phyloP scores from a whole-genome alignment of 106 monocot species.

The Dioscorea zingiberensis region DNA sequence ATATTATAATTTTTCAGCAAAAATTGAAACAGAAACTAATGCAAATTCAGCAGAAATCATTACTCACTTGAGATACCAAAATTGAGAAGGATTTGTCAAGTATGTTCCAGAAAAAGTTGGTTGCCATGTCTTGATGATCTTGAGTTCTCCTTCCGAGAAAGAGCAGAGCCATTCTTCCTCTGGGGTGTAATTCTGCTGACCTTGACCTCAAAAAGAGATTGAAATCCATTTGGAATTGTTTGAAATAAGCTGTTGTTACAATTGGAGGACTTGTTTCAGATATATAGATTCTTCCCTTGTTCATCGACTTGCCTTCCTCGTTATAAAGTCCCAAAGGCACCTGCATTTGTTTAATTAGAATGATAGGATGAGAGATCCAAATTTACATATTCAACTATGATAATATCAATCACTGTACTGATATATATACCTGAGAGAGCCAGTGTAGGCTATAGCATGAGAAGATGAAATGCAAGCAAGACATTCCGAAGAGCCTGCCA shows the following conservation, averaged over 20 bases:
- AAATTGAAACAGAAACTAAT: neutral
- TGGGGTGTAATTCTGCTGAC: slow-evolving; percentile 40
- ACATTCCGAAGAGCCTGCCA: slow-evolving; percentile 51
- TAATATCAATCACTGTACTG: too few relatives aligned
- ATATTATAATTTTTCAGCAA: neutral
- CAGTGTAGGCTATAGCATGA: slow-evolving; percentile 73
- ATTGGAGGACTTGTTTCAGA: slow-evolving; percentile 41
- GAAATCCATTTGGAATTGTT: slow-evolving; percentile 62
- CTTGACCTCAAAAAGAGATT: slow-evolving; percentile 49
- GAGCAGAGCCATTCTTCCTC: slow-evolving; percentile 42
- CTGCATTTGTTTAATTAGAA: slow-evolving; percentile 12
- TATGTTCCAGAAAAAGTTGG: slow-evolving; percentile 54
- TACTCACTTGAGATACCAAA: slow-evolving; percentile 30
- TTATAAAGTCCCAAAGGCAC: slow-evolving; percentile 49
- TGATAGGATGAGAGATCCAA: too few relatives aligned
- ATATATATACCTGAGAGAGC: slow-evolving; percentile 84
- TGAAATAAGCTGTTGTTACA: slow-evolving; percentile 33
- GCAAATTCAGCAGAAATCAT: neutral
- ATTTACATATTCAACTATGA: too few relatives aligned
- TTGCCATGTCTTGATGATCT: slow-evolving; percentile 26
- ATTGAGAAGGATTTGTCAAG: slow-evolving; percentile 43
- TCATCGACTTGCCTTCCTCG: slow-evolving; percentile 28
- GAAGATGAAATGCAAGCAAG: slow-evolving; percentile 49
- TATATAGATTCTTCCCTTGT: slow-evolving; percentile 62
- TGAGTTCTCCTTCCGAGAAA: slow-evolving; percentile 51